Evolutionary conservation across 176 grass and related monocot species (phyloP).

Genomic region (Rhynchospora pubera): DNA sequence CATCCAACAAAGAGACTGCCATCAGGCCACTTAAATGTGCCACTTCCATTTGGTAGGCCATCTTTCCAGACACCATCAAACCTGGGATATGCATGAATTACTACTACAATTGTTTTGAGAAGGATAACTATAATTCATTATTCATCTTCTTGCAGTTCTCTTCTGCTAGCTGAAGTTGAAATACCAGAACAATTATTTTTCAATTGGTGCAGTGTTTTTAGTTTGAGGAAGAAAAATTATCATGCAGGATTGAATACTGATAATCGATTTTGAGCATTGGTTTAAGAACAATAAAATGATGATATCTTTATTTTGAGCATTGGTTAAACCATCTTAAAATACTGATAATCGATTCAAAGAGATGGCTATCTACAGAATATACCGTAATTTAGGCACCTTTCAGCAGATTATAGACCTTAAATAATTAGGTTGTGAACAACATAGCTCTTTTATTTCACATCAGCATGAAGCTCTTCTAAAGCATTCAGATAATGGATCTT

Average conservation of each 20-base stretch:
- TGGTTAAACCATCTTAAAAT: background rate
- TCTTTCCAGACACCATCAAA: constrained; percentile 91
- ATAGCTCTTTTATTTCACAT: background rate
- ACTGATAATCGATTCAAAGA: background rate
- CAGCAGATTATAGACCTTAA: background rate
- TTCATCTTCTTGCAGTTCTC: background rate
- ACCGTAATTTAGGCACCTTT: background rate
- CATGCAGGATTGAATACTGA: too few species aligned
- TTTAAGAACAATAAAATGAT: too few species aligned
- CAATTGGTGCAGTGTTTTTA: background rate
- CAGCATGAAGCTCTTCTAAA: background rate
- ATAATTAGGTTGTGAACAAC: background rate
- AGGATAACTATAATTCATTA: background rate
- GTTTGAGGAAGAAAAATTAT: too few species aligned
- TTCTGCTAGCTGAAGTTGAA: background rate
- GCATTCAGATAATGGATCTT: background rate
- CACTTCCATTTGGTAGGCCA: constrained; percentile 63
- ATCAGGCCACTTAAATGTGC: constrained; percentile 75
- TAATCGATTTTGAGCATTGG: too few species aligned
- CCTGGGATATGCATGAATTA: background rate
- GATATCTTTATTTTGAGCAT: too few species aligned
- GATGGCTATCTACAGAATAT: background rate
- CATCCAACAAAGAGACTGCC: constrained; percentile 66
- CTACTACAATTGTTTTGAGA: background rate
- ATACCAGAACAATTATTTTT: background rate